Base-by-base conservation (phyloP, 768 basidiomycete genomes). In the Leccinum subtestaceum region DNA sequence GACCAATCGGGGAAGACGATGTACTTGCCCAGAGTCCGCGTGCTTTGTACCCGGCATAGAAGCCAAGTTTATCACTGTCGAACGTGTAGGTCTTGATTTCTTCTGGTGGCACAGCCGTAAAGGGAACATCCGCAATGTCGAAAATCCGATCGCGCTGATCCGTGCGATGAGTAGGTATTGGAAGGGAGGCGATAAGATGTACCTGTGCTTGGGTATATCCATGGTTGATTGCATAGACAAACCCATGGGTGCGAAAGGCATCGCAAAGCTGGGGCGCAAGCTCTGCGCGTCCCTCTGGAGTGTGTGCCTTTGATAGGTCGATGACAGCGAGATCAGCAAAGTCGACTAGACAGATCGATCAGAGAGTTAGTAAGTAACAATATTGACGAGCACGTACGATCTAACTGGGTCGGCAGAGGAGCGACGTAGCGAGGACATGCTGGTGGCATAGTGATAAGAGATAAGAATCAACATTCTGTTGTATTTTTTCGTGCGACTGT, bases 241-340 rank as follows among this genome's bases (percentile, higher is more conserved):
- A 81, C 3, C 78, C 76, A 53, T 72, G 65, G 3, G 66, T 72
- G 52, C 68, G 70, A 72, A 85, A 77, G 17, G 84, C 82, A 52
- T 81, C 74, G 7, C 75, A 69, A 7, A 80, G 76, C 60, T 80
- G 74, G 4, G 65, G 52, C 1, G 78, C 77, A 2, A 85, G 72
- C 32, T 69, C 72, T 0, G 67, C 64, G 1, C 79, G 75, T 5
- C 76, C 82, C 60, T 82, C 76, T 1, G 70, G 67, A 5, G 77
- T 80, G 7, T 58, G 52, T 0, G 71, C 75, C 43, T 77, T 73
- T 1, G 82, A 75, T 13, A 86, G 65, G 61, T 86, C 83, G 50
- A 86, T 78, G 56, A 80, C 72, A 0, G 80, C 72, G 5, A 87
- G 75, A 52, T 84, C 80, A 12, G 82, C 84, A 59, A 74, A 78